Evolutionary conservation across 2,329 filamentous ascomycete genomes (phyloP).

Genomic region (Chaetomium sp.): DNA sequence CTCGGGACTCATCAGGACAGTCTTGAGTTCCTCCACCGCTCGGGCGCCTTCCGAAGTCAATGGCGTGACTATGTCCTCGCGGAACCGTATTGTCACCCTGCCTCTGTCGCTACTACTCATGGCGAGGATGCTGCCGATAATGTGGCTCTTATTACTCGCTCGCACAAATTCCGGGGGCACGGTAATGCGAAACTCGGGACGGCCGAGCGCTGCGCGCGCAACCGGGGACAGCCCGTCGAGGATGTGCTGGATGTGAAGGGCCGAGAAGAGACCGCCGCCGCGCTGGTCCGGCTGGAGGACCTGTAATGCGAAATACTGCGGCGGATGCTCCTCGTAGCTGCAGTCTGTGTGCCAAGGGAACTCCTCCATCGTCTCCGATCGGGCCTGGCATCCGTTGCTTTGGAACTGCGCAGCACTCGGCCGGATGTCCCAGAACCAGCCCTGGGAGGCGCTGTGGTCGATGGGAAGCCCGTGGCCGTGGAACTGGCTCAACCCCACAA

Average conservation of each 20-base stretch:
- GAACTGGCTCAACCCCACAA: not conserved
- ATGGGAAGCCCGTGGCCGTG: not conserved
- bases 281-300: not conserved
- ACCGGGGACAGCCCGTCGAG: not conserved
- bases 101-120: not conserved
- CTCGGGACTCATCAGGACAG: not conserved
- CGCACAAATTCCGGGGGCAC: not conserved
- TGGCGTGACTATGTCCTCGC: not conserved
- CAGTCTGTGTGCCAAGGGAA: not conserved
- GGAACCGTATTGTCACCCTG: not conserved
- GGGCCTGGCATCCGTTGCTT: not conserved
- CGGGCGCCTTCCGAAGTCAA: not conserved
- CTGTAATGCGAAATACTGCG: not conserved
- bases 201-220: not conserved
- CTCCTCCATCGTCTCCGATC: not conserved
- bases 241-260: not conserved
- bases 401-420: not conserved
- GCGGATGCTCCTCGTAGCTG: not conserved
- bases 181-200: not conserved
- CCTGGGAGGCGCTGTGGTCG: not conserved
- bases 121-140: not conserved
- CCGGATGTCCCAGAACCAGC: conserved; percentile 1
- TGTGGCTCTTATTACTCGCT: not conserved
- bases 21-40: not conserved
- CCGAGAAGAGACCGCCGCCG: not conserved